Conservation (phyloP, 495 filamentous ascomycete genomes). For the Penicillium coprophilum region DNA sequence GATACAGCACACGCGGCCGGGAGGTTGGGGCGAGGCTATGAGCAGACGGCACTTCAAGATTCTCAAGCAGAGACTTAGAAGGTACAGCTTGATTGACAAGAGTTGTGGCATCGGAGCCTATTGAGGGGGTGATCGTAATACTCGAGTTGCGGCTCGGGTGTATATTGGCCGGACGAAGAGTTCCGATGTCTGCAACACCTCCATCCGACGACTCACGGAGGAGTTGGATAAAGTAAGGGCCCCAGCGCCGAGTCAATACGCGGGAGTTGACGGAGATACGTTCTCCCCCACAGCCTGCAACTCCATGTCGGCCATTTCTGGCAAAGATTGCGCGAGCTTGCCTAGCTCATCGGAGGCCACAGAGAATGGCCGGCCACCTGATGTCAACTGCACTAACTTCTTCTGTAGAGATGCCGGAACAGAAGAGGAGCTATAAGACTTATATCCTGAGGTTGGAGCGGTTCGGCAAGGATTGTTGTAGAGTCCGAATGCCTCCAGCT, state of each 20-base stretch:
- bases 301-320: constrained; percentile 96
- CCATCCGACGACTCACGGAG: constrained; percentile 68
- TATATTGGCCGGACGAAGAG: constrained; percentile 48
- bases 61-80: constrained; percentile 46
- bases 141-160: constrained; percentile 69
- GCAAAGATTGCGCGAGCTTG: constrained; percentile 69
- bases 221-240: constrained; percentile 89
- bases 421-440: constrained; percentile 73
- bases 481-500: constrained; percentile 93
- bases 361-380: constrained; percentile 67
- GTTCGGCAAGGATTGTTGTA: constrained; percentile 87
- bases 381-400: constrained; percentile 61
- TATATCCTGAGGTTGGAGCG: constrained; percentile 73
- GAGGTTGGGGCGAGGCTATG: constrained; percentile 64
- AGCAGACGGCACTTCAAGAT: constrained; percentile 44
- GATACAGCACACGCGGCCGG: constrained; percentile 82
- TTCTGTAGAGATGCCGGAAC: constrained; percentile 55
- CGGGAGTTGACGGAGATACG: constrained; percentile 91
- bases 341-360: constrained; percentile 80
- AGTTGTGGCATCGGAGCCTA: constrained; percentile 60
- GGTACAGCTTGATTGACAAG: constrained; percentile 52
- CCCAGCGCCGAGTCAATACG: constrained; percentile 84
- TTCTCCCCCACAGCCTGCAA: constrained; percentile 87
- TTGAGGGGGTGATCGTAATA: constrained; percentile 77
- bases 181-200: constrained; percentile 49